Evolutionary conservation across 2,329 filamentous ascomycete species (phyloP).

Genomic region (Nannizziopsis barbatae): DNA sequence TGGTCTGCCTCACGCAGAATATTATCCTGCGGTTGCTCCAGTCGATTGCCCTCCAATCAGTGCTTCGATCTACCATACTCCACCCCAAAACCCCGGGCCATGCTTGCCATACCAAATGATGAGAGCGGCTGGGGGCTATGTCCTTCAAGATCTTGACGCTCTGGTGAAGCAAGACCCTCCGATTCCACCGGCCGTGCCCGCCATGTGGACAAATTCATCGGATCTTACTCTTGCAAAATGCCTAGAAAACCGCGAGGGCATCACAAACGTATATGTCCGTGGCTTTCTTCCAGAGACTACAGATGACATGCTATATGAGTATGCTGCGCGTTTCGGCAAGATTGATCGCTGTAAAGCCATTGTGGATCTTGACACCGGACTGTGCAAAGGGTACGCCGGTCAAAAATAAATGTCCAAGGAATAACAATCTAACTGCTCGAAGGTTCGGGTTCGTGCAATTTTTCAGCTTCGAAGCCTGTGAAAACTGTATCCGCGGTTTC

Average conservation of each 20-base stretch:
- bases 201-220: conserved; percentile 66
- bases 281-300: conserved; percentile 92
- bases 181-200: conserved; percentile 80
- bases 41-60: conserved; percentile 48
- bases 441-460: conserved; percentile 99
- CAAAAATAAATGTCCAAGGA: conserved; percentile 6
- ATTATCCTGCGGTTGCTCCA: conserved; percentile 47
- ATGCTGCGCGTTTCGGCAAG: conserved; percentile 77
- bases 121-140: conserved; percentile 37
- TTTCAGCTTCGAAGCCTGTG: conserved; percentile 72
- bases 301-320: conserved; percentile 73
- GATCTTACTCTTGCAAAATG: conserved; percentile 90
- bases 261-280: conserved; percentile 96
- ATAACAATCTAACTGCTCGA: conserved; percentile 23
- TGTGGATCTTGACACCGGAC: conserved; percentile 82
- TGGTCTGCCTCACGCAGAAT: conserved; percentile 50
- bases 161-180: conserved; percentile 64
- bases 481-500: conserved; percentile 92
- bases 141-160: conserved; percentile 47
- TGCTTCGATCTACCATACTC: conserved; percentile 46
- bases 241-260: conserved; percentile 84
- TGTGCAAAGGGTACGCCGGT: conserved; percentile 77
- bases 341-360: conserved; percentile 98
- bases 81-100: conserved; percentile 51
- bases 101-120: conserved; percentile 36